Base-by-base conservation (phyloP, 2,329 filamentous ascomycete species). In the Colletotrichum kahawae region DNA sequence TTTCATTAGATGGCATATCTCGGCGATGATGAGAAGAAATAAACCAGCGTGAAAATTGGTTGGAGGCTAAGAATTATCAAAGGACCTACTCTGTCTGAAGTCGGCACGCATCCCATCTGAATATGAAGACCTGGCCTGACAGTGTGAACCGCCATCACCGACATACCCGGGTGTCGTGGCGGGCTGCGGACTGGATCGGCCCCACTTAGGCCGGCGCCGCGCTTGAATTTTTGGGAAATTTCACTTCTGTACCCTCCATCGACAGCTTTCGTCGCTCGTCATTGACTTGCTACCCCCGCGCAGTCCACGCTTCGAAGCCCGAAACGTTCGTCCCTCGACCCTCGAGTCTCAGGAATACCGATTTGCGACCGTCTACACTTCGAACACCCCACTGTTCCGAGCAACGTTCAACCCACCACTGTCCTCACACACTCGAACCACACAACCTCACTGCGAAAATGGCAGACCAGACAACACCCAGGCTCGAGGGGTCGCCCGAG, bases 391-490 rank as follows among this genome's bases (percentile, higher is more conserved):
- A 18, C 31, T 5, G 16, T 7, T 13, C 10, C 43, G 24, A 65
- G 29, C 36, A 38, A 51, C 24, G 6, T 34, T 29, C 63, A 33
- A 51, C 27, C 24, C 18, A 31, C 43, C 21, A 65, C 10, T 24
- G 6, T 13, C 65, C 14, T 27, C 21, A 27, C 24, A 24, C 16
- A 9, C n/a, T 34, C 57, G 57, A 62, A 21, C n/a, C 34, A 36
- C 16, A 43, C 21, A 16, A 51, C n/a, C 63, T 18, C 18, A 21
- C 21, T 12, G 24, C 31, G 36, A 29, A 63, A 66, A 69, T 66
- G 69, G 73, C 77, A 54, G 67, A 66, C 27, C 72, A 76, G 38
- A 60, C 74, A 67, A 54, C 59, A 34, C 38, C 65, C 27, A 64
- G 54, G 51, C 69, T 43, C 69, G 71, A 62, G 75, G 77, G 56